A percentile compares a stretch with the other conserved stretches of the same genome.
These are phyloP conservation scores for Suillus decipiens DNA, from an alignment of 768 basidiomycete genomes.

Conservation along the genomic window DNA sequence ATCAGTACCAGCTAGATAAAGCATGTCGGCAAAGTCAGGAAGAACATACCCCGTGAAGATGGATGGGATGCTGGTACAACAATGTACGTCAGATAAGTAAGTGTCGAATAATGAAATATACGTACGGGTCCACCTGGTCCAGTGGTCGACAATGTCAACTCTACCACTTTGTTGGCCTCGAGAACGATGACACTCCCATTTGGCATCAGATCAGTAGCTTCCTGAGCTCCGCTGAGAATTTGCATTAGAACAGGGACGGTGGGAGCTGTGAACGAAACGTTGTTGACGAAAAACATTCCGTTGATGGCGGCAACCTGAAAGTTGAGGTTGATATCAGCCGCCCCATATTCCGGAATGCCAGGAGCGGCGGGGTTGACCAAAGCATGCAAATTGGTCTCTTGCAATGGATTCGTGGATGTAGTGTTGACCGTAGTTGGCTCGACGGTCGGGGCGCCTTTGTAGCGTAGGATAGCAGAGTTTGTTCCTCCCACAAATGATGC, in stretches of 20 bases:
- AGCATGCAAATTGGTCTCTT: conserved; percentile 32
- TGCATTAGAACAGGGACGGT: conserved; percentile 46
- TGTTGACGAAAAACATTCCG: conserved; percentile 18
- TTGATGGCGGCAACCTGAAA: conserved; percentile 13
- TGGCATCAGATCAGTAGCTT: conserved; percentile 29
- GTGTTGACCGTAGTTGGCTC: conserved; percentile 42
- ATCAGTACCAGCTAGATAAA: no score
- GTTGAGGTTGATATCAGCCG: conserved; percentile 43
- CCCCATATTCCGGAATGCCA: conserved; percentile 37
- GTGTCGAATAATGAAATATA: neutral
- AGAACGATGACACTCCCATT: conserved; percentile 25
- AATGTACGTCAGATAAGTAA: neutral
- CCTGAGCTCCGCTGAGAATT: conserved; percentile 41
- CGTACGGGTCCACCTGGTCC: conserved; percentile 6
- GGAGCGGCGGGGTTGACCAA: conserved; percentile 36
- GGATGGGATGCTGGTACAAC: conserved; percentile 40
- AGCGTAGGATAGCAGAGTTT: conserved; percentile 57
- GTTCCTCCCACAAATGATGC: conserved; percentile 39
- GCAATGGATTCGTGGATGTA: conserved; percentile 25
- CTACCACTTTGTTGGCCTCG: conserved; percentile 30
- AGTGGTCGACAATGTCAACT: conserved; percentile 17
- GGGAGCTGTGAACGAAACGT: conserved; percentile 24
- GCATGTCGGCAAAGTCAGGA: neutral
- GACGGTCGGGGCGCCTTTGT: conserved; percentile 39
- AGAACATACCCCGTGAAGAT: conserved; percentile 42